phyloP scores from a whole-genome alignment of 2,329 filamentous ascomycete species.

The Aspergillus clavatus region DNA sequence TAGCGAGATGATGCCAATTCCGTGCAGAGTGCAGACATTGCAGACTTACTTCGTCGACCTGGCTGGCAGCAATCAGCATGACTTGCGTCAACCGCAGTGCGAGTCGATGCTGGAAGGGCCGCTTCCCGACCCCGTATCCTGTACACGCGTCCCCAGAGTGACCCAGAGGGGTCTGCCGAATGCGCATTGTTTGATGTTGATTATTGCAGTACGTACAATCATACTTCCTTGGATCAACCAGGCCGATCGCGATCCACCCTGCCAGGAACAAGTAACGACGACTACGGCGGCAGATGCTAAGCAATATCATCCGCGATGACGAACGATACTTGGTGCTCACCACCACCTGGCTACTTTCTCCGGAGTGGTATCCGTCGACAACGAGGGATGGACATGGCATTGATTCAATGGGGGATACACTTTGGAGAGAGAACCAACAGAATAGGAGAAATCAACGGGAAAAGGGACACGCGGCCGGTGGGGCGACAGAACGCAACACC shows the following conservation, averaged over 20 bases:
- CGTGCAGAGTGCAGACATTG: too few relatives aligned
- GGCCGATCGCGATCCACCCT: background rate
- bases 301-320: background rate
- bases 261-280: background rate
- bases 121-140: background rate
- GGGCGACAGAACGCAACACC: background rate
- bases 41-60: too few relatives aligned
- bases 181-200: background rate
- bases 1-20: too few relatives aligned
- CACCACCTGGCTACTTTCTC: too few relatives aligned
- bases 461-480: background rate
- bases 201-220: background rate
- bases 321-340: background rate
- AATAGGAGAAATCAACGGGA: too few relatives aligned
- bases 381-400: background rate
- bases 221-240: background rate
- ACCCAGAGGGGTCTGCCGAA: background rate
- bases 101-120: too few relatives aligned
- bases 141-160: background rate
- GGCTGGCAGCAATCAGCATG: too few relatives aligned
- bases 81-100: too few relatives aligned
- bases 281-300: background rate
- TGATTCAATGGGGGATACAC: background rate
- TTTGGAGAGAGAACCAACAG: too few relatives aligned
- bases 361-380: too few relatives aligned